phyloP scores from a whole-genome alignment of 352 stramenopile genomes.

The Globisporangium barbulae region DNA sequence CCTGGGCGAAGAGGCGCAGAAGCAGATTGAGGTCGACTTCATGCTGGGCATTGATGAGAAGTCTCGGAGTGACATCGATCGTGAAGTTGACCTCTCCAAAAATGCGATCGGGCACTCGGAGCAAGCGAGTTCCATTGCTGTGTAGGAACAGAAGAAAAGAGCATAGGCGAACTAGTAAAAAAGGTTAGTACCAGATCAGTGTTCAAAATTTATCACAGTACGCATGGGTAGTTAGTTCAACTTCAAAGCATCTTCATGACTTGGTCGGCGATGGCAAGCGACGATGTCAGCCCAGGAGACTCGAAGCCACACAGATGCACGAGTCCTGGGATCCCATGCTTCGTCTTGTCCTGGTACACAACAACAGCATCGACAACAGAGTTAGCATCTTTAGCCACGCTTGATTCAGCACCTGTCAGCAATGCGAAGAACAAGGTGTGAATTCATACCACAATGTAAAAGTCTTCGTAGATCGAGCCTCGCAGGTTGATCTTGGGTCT shows the following conservation, averaged over 20 bases:
- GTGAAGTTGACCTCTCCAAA: slow-evolving; percentile 9
- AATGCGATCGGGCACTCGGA: background rate
- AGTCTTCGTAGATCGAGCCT: slow-evolving; percentile 75
- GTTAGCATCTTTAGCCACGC: background rate
- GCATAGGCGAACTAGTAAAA: too few species aligned
- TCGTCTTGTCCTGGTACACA: slow-evolving; percentile 34
- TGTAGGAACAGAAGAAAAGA: background rate
- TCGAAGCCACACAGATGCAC: slow-evolving; percentile 96
- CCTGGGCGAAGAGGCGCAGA: slow-evolving; percentile 36
- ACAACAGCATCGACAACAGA: background rate
- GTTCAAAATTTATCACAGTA: background rate
- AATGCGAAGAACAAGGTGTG: background rate
- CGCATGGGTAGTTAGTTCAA: background rate
- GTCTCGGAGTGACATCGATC: slow-evolving; percentile 24
- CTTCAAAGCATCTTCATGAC: slow-evolving; percentile 50
- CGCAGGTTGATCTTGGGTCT: slow-evolving; percentile 91
- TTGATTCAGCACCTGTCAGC: background rate
- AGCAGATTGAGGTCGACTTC: slow-evolving; percentile 28
- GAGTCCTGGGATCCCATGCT: slow-evolving; percentile 81
- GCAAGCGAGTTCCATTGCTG: background rate
- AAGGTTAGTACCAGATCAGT: background rate
- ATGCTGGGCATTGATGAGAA: slow-evolving; percentile 28
- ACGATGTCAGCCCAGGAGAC: slow-evolving; percentile 92
- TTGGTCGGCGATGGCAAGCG: slow-evolving; percentile 79
- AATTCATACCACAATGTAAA: slow-evolving; percentile 78